Percentiles rank a stretch among this genome's conserved stretches.
Evolutionary conservation across 805 yeast species (phyloP).

Genomic region (Metschnikowia henanensis): DNA sequence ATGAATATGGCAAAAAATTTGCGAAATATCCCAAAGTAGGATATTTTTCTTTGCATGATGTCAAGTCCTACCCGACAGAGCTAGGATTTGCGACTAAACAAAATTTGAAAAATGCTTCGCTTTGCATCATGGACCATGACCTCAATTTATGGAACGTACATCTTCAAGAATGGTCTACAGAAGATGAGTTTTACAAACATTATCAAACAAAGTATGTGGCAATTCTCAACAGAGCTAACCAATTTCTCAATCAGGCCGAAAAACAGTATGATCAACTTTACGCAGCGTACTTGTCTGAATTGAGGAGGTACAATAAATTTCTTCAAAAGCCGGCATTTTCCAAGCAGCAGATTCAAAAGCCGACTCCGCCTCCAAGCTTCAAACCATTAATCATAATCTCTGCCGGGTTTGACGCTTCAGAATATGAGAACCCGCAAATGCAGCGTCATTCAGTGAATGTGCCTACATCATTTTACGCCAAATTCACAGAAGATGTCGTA

Average conservation of each 20-base stretch:
- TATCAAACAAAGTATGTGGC: slow-evolving; percentile 62
- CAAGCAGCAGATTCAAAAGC: slow-evolving; percentile 28
- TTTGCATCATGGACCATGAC: slow-evolving; percentile 77
- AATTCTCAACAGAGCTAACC: slow-evolving; percentile 64
- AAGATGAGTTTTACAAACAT: slow-evolving; percentile 62
- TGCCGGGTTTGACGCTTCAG: slow-evolving; percentile 89
- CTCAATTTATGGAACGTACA: slow-evolving; percentile 84
- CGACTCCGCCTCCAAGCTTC: slow-evolving; percentile 37
- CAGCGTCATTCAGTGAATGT: slow-evolving; percentile 81
- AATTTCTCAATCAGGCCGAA: slow-evolving; percentile 54
- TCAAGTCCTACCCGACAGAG: slow-evolving; percentile 85
- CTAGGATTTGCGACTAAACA: slow-evolving; percentile 71
- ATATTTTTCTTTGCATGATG: slow-evolving; percentile 81
- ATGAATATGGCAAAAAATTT: slow-evolving; percentile 49
- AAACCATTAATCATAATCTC: slow-evolving; percentile 65
- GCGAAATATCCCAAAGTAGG: slow-evolving; percentile 64
- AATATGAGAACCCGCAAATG: slow-evolving; percentile 79
- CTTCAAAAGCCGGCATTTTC: slow-evolving; percentile 31
- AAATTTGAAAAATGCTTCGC: slow-evolving; percentile 71
- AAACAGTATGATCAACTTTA: slow-evolving; percentile 40
- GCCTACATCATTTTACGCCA: slow-evolving; percentile 76
- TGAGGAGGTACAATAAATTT: slow-evolving; percentile 32
- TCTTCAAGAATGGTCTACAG: slow-evolving; percentile 60
- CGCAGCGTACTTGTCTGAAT: slow-evolving; percentile 25
- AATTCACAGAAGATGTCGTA: slow-evolving; percentile 72